A percentile compares a stretch with the other conserved stretches of the same genome.
Evolutionary conservation across 192 early-diverging fungal species (phyloP).

Genomic region (Backusella tarrabulga): DNA sequence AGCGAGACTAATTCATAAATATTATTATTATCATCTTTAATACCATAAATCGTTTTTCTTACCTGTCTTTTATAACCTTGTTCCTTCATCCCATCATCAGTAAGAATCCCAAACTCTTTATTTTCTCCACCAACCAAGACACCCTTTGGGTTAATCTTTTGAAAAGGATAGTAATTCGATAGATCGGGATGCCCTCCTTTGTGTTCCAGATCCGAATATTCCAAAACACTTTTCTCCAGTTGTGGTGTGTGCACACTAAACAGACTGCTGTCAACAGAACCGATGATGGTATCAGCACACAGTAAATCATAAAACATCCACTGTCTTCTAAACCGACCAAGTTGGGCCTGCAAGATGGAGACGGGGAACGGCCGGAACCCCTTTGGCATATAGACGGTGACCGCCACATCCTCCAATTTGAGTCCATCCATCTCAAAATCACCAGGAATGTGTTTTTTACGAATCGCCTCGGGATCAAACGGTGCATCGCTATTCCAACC

Average conservation of each 20-base stretch:
- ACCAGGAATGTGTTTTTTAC: conserved; percentile 63
- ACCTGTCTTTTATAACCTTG: conserved; percentile 44
- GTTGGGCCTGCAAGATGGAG: conserved; percentile 80
- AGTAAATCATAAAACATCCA: conserved; percentile 92
- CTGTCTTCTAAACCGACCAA: conserved; percentile 85
- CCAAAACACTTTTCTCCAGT: conserved; percentile 49
- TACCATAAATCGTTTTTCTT: not conserved
- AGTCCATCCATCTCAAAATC: conserved; percentile 85
- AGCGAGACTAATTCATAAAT: conserved; percentile 51
- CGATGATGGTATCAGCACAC: conserved; percentile 84
- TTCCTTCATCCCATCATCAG: conserved; percentile 32
- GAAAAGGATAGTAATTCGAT: conserved; percentile 32
- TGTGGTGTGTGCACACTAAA: conserved; percentile 93
- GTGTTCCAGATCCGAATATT: conserved; percentile 23
- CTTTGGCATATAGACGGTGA: conserved; percentile 80
- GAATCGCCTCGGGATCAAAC: conserved; percentile 58
- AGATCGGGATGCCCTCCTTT: conserved; percentile 30
- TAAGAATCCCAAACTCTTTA: conserved; percentile 30
- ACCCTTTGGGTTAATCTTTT: conserved; percentile 27
- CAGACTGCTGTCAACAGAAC: conserved; percentile 91
- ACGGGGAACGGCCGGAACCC: conserved; percentile 85
- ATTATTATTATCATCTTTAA: not conserved
- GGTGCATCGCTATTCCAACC: conserved; percentile 65
- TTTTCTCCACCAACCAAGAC: conserved; percentile 35
- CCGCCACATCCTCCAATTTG: conserved; percentile 80